Conservation (phyloP, 2,329 filamentous ascomycete genomes). For the Dactylellina leptospora region DNA sequence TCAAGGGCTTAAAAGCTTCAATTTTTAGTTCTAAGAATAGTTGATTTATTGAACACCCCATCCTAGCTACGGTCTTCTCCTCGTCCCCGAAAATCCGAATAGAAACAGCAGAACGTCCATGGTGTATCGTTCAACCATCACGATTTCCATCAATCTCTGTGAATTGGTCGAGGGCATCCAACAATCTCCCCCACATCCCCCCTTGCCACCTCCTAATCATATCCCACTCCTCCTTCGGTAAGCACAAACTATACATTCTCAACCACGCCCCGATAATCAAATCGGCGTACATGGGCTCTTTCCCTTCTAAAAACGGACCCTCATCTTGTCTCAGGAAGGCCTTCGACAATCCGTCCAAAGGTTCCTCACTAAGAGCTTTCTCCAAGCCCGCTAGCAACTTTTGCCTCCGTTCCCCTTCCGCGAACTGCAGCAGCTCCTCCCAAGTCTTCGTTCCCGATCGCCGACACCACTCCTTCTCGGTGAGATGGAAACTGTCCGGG, state of each 20-base stretch:
- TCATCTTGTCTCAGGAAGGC: conserved; percentile 58
- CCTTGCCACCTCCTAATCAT: conserved; percentile 5
- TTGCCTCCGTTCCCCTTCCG: conserved; percentile 58
- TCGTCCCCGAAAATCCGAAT: too few relatives aligned
- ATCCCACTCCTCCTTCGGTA: conserved; percentile 15
- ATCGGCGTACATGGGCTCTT: conserved; percentile 61
- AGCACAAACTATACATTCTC: conserved; percentile 57
- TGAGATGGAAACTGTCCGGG: conserved; percentile 62
- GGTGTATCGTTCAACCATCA: background rate
- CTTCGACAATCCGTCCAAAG: conserved; percentile 59
- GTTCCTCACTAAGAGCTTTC: conserved; percentile 41
- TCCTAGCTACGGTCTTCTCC: too few relatives aligned
- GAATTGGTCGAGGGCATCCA: conserved; percentile 4
- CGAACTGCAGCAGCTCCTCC: conserved; percentile 60
- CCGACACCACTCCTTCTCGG: conserved; percentile 64
- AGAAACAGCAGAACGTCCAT: too few relatives aligned
- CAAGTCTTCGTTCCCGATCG: conserved; percentile 63
- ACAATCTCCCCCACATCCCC: conserved; percentile 2
- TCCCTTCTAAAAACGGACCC: conserved; percentile 59
- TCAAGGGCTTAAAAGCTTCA: too few relatives aligned
- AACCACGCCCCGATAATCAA: conserved; percentile 62
- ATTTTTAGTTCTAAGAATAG: too few relatives aligned
- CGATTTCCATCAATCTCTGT: background rate
- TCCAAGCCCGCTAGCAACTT: conserved; percentile 58
- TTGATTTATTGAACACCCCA: too few relatives aligned